Evolutionary conservation across 2,329 filamentous ascomycete genomes (phyloP), one percentile per base, ranked within the genome.

Genomic region (Beauveria bassiana): DNA sequence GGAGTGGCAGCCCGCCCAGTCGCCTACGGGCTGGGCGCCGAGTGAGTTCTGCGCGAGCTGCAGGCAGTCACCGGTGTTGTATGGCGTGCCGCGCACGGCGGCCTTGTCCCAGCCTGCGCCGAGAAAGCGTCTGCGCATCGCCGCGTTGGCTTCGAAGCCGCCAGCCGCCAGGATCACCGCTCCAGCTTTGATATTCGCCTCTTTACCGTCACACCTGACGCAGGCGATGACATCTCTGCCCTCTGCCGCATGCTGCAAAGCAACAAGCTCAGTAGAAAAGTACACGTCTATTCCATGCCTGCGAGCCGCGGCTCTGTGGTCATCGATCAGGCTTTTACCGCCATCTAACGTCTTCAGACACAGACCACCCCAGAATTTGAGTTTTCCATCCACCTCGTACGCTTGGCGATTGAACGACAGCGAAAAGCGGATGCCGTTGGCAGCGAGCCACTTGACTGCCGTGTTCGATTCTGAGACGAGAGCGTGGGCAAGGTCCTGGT

Each of bases 321-420:
- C 78, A 26, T 75, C 68, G 3, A 86, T 78, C 6, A 88, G 71
- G 0, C 84, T 82, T 65, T 85, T 85, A 0, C 85, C 85, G 1
- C 83, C 84, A 64, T 84, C 80, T 56, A 82, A 68, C 0, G 81
- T 84, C 67, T 80, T 85, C 40, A 88, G 71, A n/a, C 75, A 77
- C 68, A 89, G 71, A 0, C 86, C 86, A 12, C 86, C 86, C 86
- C 86, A 89, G 69, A 89, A 89, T 67, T 84, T 85, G 67, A 79
- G 79, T 34, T 80, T 74, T 1, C 82, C 84, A 56, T 83, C 75
- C n/a, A 87, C 78, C 61, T 85, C 75, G 68, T 86, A 89, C 0
- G 86, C 83, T 68, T 90, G 86, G 3, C 86, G 76, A 62, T 87
- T 84, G 70, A 88, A 88, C 2, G 79, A 82, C 3, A 89, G 73